These are phyloP conservation scores for Catunica adiposa DNA, from an alignment of 2,329 filamentous ascomycete genomes.

Conservation along the genomic window DNA sequence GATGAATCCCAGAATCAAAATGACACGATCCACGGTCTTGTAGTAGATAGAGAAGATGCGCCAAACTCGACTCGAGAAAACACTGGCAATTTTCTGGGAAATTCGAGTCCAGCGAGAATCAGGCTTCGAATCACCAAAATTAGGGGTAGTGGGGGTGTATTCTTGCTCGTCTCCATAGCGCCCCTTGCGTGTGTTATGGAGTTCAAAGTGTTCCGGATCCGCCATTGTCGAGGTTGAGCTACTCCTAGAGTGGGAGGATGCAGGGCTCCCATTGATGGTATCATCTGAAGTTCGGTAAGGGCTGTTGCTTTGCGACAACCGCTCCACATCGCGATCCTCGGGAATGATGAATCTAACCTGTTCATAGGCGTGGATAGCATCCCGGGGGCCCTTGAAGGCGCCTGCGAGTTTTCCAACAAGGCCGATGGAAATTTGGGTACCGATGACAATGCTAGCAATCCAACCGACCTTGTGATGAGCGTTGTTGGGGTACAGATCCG, in stretches of 20 bases:
- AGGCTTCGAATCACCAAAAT: not conserved
- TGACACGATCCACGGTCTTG: conserved; percentile 54
- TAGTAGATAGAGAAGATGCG: conserved; percentile 37
- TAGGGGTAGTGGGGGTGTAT: conserved; percentile 15
- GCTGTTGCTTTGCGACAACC: conserved; percentile 18
- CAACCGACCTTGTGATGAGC: conserved; percentile 81
- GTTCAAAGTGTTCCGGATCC: conserved; percentile 27
- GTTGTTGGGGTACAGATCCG: conserved; percentile 74
- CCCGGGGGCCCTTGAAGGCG: conserved; percentile 7
- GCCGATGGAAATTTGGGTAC: conserved; percentile 52
- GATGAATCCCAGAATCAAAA: conserved; percentile 63
- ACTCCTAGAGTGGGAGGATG: conserved; percentile 38
- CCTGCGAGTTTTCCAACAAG: conserved; percentile 45
- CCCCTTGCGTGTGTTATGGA: conserved; percentile 28
- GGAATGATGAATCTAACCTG: conserved; percentile 1
- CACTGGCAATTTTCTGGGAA: conserved; percentile 1
- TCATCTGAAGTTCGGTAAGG: conserved; percentile 49
- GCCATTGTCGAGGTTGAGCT: conserved; percentile 45
- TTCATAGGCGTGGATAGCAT: conserved; percentile 6
- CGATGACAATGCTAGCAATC: conserved; percentile 57
- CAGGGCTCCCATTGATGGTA: conserved; percentile 61
- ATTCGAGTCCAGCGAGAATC: conserved; percentile 1
- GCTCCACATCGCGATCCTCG: conserved; percentile 16
- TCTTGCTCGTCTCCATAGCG: conserved; percentile 27
- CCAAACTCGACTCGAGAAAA: conserved; percentile 29